Evolutionary conservation across 2,329 filamentous ascomycete species (phyloP), one percentile per base, ranked within the genome.

Genomic region (Didymella segeticola): DNA sequence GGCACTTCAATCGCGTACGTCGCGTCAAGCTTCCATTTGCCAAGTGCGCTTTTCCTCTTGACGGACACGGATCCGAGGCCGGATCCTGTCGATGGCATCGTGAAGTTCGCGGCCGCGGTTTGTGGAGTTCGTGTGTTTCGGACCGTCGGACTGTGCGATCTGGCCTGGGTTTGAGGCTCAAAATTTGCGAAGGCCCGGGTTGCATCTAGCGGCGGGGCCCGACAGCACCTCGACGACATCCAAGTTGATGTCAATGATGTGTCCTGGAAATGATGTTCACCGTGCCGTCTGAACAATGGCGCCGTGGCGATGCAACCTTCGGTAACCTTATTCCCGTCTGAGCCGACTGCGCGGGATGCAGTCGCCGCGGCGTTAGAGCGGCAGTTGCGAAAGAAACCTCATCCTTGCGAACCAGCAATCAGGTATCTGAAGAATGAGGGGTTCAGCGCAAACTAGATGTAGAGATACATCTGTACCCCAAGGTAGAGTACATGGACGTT

Each of bases 161-260:
- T 54, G 41, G 51, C 33, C 46, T 39, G n/a, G 25, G 22, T 43
- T 43, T 43, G 51, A 41, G 51, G 51, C 51, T 54, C 39, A 43
- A 47, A 49, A 29, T 46, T 49, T 54, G 45, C 39, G 23, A 41
- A n/a, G 20, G 27, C 14, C 27, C 22, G 36, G 34, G 51, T 34
- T 14, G 23, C 17, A 33, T 12, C 51, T 54, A 37, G 34, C 45
- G 51, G 51, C 38, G 51, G 45, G 39, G 34, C 27, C 45, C 51
- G 51, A 49, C 6, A 36, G 30, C 22, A 39, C 12, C 20, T 30
- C 17, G 6, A 51, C 34, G 46, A 46, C 27, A 45, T 45, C 31
- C 19, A 49, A 36, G 29, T 38, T 46, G 23, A 37, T 46, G 39
- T 45, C 33, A 49, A 25, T 39, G 34, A 38, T 25, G 25, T 39